Base-by-base conservation (phyloP, 495 filamentous ascomycete genomes). In the Aspergillus heteromorphus region DNA sequence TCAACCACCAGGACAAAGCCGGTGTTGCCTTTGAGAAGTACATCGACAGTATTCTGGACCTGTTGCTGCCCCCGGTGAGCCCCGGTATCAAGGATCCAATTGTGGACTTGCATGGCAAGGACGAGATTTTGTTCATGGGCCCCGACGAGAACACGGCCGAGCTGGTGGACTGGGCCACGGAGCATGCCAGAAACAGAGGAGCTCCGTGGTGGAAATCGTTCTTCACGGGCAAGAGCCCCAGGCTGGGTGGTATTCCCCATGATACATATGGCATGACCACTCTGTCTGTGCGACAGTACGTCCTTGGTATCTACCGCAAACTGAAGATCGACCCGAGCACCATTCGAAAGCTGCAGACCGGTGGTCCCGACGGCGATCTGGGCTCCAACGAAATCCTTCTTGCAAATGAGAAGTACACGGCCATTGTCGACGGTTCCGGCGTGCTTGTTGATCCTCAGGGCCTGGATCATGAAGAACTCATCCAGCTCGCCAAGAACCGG, bases 181-280 rank as follows among this genome's bases (percentile, higher is more conserved):
- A 92, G 69, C 93, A 98, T 69, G 95, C 93, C 54, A 82, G 89
- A 31, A 77, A 73, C 59, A 83, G 93, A 57, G 92, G 91, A 49
- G 95, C 95, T 20, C 89, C 89, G 20, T 97, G 92, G 91, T 98
- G 93, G 93, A 98, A 97, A 76, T 97, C 95, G 0, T 98, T 98
- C 83, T 97, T 98, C 79, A 98, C 93, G 2, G 93, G 93, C 64
- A 97, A 97, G 79, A 95, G 88, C 61, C 93, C 93, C 20, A 92
- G 86, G 70, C 78, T 98, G 38, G 93, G 93, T 45, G 93, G 93
- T 64, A 98, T 98, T 55, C 93, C 93, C 4, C 93, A 98, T 69
- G 93, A 98, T 62, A 71, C 75, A 13, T 98, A 97, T 68, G 93
- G 93, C 69, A 98, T 98, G 93, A 98, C 93, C 8, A 97, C 93